Evolutionary conservation across 176 grass and related monocot species (phyloP).

Genomic region (Musa beccarii): DNA sequence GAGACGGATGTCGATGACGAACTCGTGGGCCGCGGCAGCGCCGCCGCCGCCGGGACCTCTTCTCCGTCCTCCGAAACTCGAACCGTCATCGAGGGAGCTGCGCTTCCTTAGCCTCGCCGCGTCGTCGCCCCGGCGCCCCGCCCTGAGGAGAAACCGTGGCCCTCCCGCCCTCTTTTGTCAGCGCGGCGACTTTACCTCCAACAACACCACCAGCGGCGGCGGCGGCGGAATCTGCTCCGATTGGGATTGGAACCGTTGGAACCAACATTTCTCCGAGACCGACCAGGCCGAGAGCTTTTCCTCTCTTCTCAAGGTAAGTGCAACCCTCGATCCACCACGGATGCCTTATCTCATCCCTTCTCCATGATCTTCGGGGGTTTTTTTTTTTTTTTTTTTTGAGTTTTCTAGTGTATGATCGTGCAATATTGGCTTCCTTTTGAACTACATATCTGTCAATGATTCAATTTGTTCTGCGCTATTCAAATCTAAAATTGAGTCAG

Average conservation of each 20-base stretch:
- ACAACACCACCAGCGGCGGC: not conserved
- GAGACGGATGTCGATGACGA: not conserved
- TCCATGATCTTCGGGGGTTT: not conserved
- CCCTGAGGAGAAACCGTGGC: not conserved
- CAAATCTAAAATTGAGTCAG: not conserved
- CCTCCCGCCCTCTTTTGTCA: slow-evolving; percentile 21
- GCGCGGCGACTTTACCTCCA: slow-evolving; percentile 1
- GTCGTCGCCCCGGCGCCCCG: not conserved
- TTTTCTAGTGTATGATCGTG: not conserved
- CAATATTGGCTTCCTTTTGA: not conserved
- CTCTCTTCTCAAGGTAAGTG: slow-evolving; percentile 57
- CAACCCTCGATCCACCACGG: not conserved
- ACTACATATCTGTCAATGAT: not conserved
- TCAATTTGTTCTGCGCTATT: not conserved
- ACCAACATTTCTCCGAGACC: slow-evolving; percentile 68
- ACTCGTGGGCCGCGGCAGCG: slow-evolving; percentile 7
- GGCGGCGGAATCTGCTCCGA: slow-evolving; percentile 10
- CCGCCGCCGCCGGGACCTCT: not conserved
- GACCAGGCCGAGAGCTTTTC: slow-evolving; percentile 77
- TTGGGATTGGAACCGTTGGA: slow-evolving; percentile 88
- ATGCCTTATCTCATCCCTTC: not conserved
- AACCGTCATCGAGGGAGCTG: not conserved
- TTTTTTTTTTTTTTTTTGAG: not conserved
- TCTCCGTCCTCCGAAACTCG: not conserved
- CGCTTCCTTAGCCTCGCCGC: not conserved